A percentile compares a stretch with the other conserved stretches of the same genome.
Evolutionary conservation across 2,329 filamentous ascomycete genomes (phyloP).

Genomic region (Pseudogymnoascus sp.): DNA sequence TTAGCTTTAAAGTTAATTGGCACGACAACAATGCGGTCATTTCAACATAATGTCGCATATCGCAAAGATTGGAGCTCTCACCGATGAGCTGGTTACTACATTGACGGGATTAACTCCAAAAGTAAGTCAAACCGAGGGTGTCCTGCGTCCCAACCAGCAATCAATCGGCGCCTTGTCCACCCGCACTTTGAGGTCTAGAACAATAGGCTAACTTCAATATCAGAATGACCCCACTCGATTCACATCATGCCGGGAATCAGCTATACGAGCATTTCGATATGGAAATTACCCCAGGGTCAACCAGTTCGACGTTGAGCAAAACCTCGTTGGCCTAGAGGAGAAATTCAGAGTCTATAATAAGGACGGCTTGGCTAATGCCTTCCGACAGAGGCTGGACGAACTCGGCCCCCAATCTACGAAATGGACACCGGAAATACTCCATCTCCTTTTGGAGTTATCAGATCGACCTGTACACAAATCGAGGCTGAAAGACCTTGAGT

Average conservation of each 20-base stretch:
- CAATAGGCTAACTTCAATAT: conserved; percentile 16
- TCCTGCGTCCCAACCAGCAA: not conserved
- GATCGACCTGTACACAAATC: conserved; percentile 69
- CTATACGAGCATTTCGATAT: conserved; percentile 43
- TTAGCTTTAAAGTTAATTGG: conserved; percentile 7
- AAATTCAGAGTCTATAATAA: conserved; percentile 74
- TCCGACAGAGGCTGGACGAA: conserved; percentile 50
- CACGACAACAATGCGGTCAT: conserved; percentile 8
- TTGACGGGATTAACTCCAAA: conserved; percentile 48
- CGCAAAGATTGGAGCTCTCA: conserved; percentile 54
- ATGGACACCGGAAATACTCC: conserved; percentile 72
- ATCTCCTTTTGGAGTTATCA: conserved; percentile 71
- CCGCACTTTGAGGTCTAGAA: not conserved
- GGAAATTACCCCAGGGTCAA: conserved; percentile 59
- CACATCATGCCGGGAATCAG: conserved; percentile 39
- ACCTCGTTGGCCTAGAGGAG: conserved; percentile 68
- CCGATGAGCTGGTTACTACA: conserved; percentile 61
- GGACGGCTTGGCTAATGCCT: conserved; percentile 68
- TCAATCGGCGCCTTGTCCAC: not conserved
- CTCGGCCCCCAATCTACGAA: conserved; percentile 46
- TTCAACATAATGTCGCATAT: conserved; percentile 56
- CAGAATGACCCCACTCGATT: conserved; percentile 32
- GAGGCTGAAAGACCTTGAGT: conserved; percentile 53
- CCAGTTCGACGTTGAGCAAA: conserved; percentile 61
- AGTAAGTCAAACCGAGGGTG: conserved; percentile 31